Base-by-base conservation (phyloP, 1,139 yeast species). In the Taphrina flavorubra region DNA sequence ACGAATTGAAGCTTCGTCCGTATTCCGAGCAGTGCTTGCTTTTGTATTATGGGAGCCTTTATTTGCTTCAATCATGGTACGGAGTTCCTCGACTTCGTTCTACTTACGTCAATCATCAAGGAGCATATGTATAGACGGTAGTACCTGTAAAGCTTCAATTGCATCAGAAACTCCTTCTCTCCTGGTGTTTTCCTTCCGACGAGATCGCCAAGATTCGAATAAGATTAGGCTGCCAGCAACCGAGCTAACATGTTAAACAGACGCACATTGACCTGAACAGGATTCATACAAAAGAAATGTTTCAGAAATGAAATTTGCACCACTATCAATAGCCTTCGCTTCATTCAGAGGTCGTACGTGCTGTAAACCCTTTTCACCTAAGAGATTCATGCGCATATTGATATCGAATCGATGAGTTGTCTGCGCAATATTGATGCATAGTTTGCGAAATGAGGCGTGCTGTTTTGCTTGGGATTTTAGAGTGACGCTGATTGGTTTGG, bases 201-300 rank as follows among this genome's bases (percentile, higher is more conserved):
- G 81, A 63, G 90, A 86, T 72, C 94, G 82, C 74, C 84, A 82
- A 60, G 90, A 83, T 76, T 91, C 97, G 76, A 84, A 90, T 36
- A 90, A 76, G n/a, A 91, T 87, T 67, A 89, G 81, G 0, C 88
- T 83, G 6, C 96, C 96, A 1, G 96, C 97, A 34, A 90, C 95
- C 55, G 80, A 75, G 70, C 72, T 70, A 56, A 39, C 37, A 25
- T 25, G 42, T 40, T 20, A 44, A 34, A n/a, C 16, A 11, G 25
- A 59, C 18, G 5, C 0, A 14, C 16, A 31, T 20, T 57, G 14
- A 7, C 13, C 14, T 5, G 11, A 31, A n/a, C 8, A 11, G 5
- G 11, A 11, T 5, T 36, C 71, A 16, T 74, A 70, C 74, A 91
- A 91, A 47, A 91, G 86, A 74, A 91, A 88, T 47, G 86, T 77